Base-by-base conservation (phyloP, 345 rosid genomes). In the Turritis glabra region DNA sequence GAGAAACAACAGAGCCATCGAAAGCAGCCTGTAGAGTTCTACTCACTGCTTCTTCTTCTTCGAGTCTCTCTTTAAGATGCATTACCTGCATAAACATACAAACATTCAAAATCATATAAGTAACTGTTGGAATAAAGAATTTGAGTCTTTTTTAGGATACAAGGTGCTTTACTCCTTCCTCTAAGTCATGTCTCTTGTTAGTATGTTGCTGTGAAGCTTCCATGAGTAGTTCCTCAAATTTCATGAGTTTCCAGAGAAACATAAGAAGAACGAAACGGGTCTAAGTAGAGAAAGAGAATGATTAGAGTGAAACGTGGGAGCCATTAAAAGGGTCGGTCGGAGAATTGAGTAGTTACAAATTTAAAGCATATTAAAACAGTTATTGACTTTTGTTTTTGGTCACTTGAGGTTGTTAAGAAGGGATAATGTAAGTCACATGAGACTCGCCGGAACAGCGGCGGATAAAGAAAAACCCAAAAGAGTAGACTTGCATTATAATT, bases 171-270 rank as follows among this genome's bases (percentile, higher is more conserved):
- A 53, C 80, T 75, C 87, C 90, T 46, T 86, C 81, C 40, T 85
- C 84, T 12, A 90, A 90, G 14, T 72, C 74, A 32, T 69, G 67
- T 71, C 59, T 75, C 63, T 82, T 83, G 72, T 75, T 79, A 76
- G 62, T 80, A 27, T 86, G 71, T 50, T 77, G 81, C 26, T 73
- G 85, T 17, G 46, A 76, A 75, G 69, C 72, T 63, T 86, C 87
- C 94, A 80, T 86, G 61, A 88, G 83, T 51, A 85, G 77, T 77
- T 92, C 89, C 79, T 90, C 96, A 79, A 90, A 92, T 80, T 86
- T 92, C 96, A 87, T 92, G 27, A 27, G 84, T 71, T 29, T 61
- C 8, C 8, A 11, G 10, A 22, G 44, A 51, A 5, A 50, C 53
- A 51, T 18, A 44, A 27, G 41, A 53, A 3, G 17, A 57, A 30